Evolutionary conservation across 169 alveolate genomes (phyloP).

Genomic region (Cryptosporidium xiaoi): DNA sequence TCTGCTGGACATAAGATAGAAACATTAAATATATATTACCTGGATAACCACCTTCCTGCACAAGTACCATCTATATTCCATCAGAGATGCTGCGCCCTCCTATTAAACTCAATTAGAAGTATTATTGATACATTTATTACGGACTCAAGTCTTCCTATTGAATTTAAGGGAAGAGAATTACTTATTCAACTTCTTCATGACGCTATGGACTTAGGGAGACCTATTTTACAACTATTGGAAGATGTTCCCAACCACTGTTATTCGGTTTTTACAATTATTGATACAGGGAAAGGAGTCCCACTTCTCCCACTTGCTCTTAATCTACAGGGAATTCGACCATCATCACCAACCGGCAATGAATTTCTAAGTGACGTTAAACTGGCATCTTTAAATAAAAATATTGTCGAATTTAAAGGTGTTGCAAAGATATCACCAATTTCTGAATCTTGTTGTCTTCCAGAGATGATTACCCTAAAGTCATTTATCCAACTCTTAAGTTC

Average conservation of each 20-base stretch:
- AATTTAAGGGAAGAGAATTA: slow-evolving; percentile 50
- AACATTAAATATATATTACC: slow-evolving; percentile 18
- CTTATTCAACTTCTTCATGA: slow-evolving; percentile 64
- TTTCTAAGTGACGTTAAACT: slow-evolving; percentile 23
- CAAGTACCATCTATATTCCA: slow-evolving; percentile 64
- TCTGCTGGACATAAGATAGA: slow-evolving; percentile 44
- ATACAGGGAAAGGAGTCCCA: slow-evolving; percentile 17
- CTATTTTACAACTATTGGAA: slow-evolving; percentile 70
- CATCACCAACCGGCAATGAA: slow-evolving; percentile 2
- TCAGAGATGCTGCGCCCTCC: slow-evolving; percentile 39
- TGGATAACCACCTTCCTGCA: slow-evolving; percentile 61
- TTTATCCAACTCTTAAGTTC: slow-evolving; percentile 47
- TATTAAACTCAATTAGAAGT: slow-evolving; percentile 48
- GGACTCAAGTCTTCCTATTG: slow-evolving; percentile 35
- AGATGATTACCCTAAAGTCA: slow-evolving; percentile 46
- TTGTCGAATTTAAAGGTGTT: slow-evolving; percentile 28
- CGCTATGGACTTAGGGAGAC: slow-evolving; percentile 68
- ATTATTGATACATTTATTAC: slow-evolving; percentile 41
- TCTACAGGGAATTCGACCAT: slow-evolving; percentile 40
- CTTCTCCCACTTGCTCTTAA: slow-evolving; percentile 45
- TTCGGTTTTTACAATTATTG: slow-evolving; percentile 34
- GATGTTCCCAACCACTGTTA: slow-evolving; percentile 65
- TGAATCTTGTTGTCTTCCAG: slow-evolving; percentile 70
- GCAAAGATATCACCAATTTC: slow-evolving; percentile 30
- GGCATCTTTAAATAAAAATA: slow-evolving; percentile 25